These are phyloP conservation scores for Megacollybia marginata DNA, from an alignment of 768 basidiomycete species.

Conservation along the genomic window DNA sequence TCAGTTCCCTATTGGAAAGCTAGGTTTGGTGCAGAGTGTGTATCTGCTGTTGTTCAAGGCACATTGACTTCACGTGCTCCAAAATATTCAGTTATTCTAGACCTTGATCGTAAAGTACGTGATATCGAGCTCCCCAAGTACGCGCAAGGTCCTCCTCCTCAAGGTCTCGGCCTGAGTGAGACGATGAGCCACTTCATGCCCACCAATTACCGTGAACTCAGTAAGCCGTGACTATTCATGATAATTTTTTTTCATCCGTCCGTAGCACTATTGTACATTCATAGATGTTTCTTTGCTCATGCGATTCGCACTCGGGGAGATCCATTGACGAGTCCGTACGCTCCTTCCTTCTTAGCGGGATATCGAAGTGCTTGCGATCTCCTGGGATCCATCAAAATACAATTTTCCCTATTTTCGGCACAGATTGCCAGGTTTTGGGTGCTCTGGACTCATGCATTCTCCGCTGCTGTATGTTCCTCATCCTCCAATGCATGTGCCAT, in stretches of 20 bases:
- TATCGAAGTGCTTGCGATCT: conserved; percentile 61
- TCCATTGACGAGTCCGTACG: conserved; percentile 63
- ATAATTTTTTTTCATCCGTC: neutral
- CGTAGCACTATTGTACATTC: conserved; percentile 63
- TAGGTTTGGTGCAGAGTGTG: conserved; percentile 56
- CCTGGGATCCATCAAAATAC: conserved; percentile 36
- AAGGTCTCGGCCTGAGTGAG: conserved; percentile 44
- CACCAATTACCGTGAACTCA: conserved; percentile 60
- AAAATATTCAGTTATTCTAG: conserved; percentile 53
- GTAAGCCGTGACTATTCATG: conserved; percentile 30
- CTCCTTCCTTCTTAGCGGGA: conserved; percentile 60
- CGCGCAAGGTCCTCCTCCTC: conserved; percentile 41
- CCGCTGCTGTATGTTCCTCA: conserved; percentile 41
- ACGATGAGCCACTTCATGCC: conserved; percentile 77
- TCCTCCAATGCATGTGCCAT: neutral
- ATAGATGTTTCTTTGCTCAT: conserved; percentile 72
- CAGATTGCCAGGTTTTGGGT: conserved; percentile 65
- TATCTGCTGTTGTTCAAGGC: conserved; percentile 63
- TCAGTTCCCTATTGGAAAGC: conserved; percentile 68
- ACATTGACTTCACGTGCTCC: conserved; percentile 58
- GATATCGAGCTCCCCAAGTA: conserved; percentile 64
- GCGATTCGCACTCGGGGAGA: conserved; percentile 62
- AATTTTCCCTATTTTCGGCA: conserved; percentile 44
- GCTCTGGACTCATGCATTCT: conserved; percentile 68
- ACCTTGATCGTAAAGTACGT: conserved; percentile 59